A percentile compares a stretch with the other conserved stretches of the same genome.
These are phyloP conservation scores for Yamadazyma buinensis DNA, from an alignment of 1,139 yeast species.

Conservation along the genomic window DNA sequence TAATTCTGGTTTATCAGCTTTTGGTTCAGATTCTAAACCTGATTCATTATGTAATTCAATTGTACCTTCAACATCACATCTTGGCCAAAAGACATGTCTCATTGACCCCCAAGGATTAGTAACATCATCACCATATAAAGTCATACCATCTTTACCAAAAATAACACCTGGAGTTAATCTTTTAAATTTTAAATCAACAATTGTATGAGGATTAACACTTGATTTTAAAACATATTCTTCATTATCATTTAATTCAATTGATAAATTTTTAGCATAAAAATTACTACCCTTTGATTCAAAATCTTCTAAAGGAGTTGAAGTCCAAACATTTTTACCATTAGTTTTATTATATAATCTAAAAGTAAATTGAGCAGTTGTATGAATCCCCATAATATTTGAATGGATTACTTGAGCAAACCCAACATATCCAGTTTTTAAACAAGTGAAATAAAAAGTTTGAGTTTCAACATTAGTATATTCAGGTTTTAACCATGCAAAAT, in stretches of 20 bases:
- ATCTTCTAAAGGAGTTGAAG: conserved; percentile 83
- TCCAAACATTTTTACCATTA: conserved; percentile 61
- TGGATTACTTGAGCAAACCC: conserved; percentile 96
- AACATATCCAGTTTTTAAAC: conserved; percentile 55
- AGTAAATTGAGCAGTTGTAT: conserved; percentile 92
- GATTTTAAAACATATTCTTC: conserved; percentile 59
- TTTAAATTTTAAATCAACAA: conserved; percentile 63
- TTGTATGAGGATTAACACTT: conserved; percentile 63
- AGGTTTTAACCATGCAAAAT: conserved; percentile 74
- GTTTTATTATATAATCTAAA: conserved; percentile 65
- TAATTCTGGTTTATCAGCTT: too few relatives aligned
- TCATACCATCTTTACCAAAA: conserved; percentile 83
- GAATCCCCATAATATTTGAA: conserved; percentile 84
- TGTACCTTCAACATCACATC: conserved; percentile 68
- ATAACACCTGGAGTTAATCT: conserved; percentile 78
- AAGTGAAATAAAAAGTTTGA: conserved; percentile 81
- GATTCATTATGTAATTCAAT: conserved; percentile 33
- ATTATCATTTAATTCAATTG: conserved; percentile 57
- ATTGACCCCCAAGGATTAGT: conserved; percentile 93
- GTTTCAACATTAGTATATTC: conserved; percentile 90
- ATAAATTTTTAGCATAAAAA: conserved; percentile 70
- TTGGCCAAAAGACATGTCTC: conserved; percentile 97
- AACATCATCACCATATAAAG: conserved; percentile 79
- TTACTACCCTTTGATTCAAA: conserved; percentile 74
- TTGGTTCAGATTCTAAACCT: too few relatives aligned